phyloP scores from a whole-genome alignment of 2,329 filamentous ascomycete genomes.

The Hymenoscyphus scutula region DNA sequence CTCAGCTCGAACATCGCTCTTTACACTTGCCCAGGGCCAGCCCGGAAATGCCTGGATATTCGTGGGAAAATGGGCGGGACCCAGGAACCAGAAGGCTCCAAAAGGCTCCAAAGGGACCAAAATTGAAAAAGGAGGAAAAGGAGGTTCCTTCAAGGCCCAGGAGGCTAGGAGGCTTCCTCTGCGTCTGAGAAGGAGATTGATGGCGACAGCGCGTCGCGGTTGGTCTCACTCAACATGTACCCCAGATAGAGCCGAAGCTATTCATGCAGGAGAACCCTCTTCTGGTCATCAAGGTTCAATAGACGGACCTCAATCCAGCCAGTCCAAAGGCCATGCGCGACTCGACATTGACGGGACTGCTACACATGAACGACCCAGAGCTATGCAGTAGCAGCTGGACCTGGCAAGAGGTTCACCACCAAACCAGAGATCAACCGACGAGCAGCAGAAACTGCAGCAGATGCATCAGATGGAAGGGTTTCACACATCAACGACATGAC shows the following conservation, averaged over 20 bases:
- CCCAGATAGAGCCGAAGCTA: slow-evolving; percentile 30
- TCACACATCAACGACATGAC: slow-evolving; percentile 21
- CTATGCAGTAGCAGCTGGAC: slow-evolving; percentile 18
- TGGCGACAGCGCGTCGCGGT: slow-evolving; percentile 21
- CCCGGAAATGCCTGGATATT: slow-evolving; percentile 19
- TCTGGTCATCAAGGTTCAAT: slow-evolving; percentile 25
- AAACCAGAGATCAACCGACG: slow-evolving; percentile 15
- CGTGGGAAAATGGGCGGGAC: slow-evolving; percentile 16
- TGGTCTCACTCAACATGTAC: slow-evolving; percentile 23
- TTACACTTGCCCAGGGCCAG: slow-evolving; percentile 23
- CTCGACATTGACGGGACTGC: slow-evolving; percentile 21
- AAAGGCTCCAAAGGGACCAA: slow-evolving; percentile 11
- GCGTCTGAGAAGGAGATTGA: slow-evolving; percentile 3
- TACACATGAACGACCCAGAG: slow-evolving; percentile 21
- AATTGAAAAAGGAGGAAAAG: no score
- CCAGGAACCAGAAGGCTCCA: slow-evolving; percentile 13
- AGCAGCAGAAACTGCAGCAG: slow-evolving; percentile 11
- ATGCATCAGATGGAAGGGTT: slow-evolving; percentile 24
- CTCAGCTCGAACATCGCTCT: slow-evolving; percentile 14
- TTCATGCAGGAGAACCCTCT: slow-evolving; percentile 37
- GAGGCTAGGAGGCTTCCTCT: background rate
- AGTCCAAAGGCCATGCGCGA: slow-evolving; percentile 25
- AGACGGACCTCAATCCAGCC: slow-evolving; percentile 22
- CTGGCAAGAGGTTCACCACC: slow-evolving; percentile 14
- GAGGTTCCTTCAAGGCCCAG: background rate